These are phyloP conservation scores for Trichosanthes cucumerina DNA, from an alignment of 306 rosid species.

Conservation along the genomic window DNA sequence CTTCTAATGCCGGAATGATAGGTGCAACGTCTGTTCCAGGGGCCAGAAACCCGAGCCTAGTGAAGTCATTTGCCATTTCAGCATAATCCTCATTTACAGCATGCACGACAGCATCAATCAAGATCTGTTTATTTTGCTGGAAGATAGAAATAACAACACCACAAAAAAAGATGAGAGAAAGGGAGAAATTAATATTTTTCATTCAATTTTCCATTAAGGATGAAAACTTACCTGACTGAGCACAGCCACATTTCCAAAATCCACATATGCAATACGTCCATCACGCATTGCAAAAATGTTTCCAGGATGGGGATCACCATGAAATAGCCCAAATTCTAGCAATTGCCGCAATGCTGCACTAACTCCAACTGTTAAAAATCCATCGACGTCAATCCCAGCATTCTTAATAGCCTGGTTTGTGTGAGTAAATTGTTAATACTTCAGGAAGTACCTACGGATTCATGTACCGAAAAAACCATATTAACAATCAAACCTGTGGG, in stretches of 20 bases:
- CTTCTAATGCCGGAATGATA: constrained; percentile 89
- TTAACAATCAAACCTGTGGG: constrained; percentile 59
- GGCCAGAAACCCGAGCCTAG: constrained; percentile 90
- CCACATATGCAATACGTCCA: constrained; percentile 97
- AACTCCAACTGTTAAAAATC: constrained; percentile 89
- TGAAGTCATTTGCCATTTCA: constrained; percentile 98
- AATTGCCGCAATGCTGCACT: constrained; percentile 95
- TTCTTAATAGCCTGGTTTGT: constrained; percentile 71
- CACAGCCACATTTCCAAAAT: constrained; percentile 95
- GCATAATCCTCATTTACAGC: constrained; percentile 97
- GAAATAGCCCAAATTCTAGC: constrained; percentile 94
- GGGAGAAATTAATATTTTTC: neutral
- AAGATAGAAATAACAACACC: constrained; percentile 22
- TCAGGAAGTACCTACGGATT: constrained; percentile 3
- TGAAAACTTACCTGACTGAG: constrained; percentile 80
- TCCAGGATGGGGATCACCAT: constrained; percentile 99
- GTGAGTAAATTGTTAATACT: constrained; percentile 16
- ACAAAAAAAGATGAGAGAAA: constrained; percentile 8
- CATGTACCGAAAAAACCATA: constrained; percentile 6
- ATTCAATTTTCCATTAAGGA: neutral
- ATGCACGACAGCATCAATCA: constrained; percentile 96
- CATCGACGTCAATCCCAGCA: constrained; percentile 79
- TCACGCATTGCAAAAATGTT: constrained; percentile 96
- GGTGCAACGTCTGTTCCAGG: constrained; percentile 97
- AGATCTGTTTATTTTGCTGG: constrained; percentile 92